A percentile compares a stretch with the other conserved stretches of the same genome.
These are phyloP conservation scores for Eutypella sp. DNA, from an alignment of 2,329 filamentous ascomycete species.

Conservation along the genomic window DNA sequence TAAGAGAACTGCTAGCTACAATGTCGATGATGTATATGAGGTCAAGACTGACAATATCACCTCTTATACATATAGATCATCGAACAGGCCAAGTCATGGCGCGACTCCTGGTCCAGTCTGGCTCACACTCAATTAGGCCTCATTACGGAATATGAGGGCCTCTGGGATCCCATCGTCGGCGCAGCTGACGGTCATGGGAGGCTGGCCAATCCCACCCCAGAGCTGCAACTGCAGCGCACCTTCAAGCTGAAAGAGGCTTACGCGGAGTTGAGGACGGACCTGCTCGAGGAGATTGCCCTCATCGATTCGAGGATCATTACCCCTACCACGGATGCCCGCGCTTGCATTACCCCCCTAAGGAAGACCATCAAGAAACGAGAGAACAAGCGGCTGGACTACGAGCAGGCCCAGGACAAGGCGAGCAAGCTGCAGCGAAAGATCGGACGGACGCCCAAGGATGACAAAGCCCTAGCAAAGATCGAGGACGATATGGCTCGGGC, in stretches of 20 bases:
- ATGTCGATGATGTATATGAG: constrained; percentile 2
- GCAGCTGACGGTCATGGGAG: constrained; percentile 53
- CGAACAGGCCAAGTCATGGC: constrained; percentile 70
- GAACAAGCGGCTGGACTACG: constrained; percentile 76
- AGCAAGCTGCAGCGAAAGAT: constrained; percentile 66
- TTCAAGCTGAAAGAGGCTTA: constrained; percentile 62
- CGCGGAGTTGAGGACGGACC: constrained; percentile 64
- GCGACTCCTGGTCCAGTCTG: constrained; percentile 72
- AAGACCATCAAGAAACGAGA: constrained; percentile 84
- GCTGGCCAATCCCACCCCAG: constrained; percentile 55
- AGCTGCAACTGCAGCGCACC: constrained; percentile 58
- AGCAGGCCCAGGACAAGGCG: constrained; percentile 68
- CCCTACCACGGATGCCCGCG: constrained; percentile 65
- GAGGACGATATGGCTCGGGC: constrained; percentile 64
- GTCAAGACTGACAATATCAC: constrained; percentile 6
- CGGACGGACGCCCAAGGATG: constrained; percentile 67
- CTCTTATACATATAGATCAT: constrained; percentile 52
- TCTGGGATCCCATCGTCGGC: constrained; percentile 74
- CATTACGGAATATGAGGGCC: constrained; percentile 60
- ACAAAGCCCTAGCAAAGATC: constrained; percentile 63
- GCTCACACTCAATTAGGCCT: constrained; percentile 64
- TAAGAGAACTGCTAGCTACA: background rate
- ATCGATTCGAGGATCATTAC: constrained; percentile 67
- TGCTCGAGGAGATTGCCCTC: constrained; percentile 64
- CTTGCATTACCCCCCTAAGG: constrained; percentile 64